Conservation (phyloP, 306 rosid species). For the Pyrus betulifolia region DNA sequence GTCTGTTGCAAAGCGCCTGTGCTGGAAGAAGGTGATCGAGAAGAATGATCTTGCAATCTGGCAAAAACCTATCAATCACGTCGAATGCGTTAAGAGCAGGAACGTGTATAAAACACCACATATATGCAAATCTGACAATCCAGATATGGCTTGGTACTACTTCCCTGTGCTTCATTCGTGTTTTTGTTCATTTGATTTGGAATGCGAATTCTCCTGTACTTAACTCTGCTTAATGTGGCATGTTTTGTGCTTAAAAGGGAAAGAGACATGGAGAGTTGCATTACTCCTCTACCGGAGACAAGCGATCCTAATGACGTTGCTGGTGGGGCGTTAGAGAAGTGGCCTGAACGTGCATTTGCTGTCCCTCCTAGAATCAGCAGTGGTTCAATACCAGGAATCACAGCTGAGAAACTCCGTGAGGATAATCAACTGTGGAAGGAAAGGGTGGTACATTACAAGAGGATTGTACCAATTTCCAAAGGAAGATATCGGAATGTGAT, state of each 20-base stretch:
- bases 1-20: conserved; percentile 52
- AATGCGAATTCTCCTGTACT: background rate
- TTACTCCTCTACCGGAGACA: conserved; percentile 76
- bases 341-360: conserved; percentile 83
- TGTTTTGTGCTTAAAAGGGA: conserved; percentile 46
- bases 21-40: conserved; percentile 84
- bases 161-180: background rate
- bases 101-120: conserved; percentile 58
- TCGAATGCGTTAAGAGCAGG: conserved; percentile 54
- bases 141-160: conserved; percentile 75
- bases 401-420: conserved; percentile 40
- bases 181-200: conserved; percentile 1
- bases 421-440: conserved; percentile 73
- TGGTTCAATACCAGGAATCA: conserved; percentile 56
- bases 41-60: conserved; percentile 71
- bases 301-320: conserved; percentile 42
- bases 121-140: conserved; percentile 70
- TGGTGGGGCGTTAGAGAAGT: conserved; percentile 74
- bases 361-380: conserved; percentile 71
- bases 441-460: conserved; percentile 57
- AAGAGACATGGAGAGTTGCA: conserved; percentile 71
- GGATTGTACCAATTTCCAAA: conserved; percentile 40
- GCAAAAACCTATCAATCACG: conserved; percentile 82
- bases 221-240: background rate
- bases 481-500: conserved; percentile 72